Evolutionary conservation across 179 eudicot genomes (phyloP), one percentile per base, ranked within the genome.

Genomic region (Beta lomatogona): DNA sequence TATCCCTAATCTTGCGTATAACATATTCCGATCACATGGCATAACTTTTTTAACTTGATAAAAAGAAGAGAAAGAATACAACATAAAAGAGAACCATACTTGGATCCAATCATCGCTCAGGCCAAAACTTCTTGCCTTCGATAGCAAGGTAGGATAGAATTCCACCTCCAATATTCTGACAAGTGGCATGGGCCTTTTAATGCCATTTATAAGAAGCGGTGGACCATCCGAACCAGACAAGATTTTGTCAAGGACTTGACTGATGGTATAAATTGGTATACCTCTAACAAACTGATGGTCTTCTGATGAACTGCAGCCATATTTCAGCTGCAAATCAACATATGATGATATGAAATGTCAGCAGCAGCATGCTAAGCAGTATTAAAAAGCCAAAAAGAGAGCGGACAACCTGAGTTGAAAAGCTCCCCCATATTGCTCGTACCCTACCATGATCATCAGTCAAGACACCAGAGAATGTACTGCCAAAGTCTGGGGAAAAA

Each of bases 361-460:
- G 82, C 72, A 73, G 22, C 65, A 54, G 58, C 65, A 28, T 18
- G 64, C 16, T 11, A 75, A 70, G 66, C 75, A 81, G 44, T 76
- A 19, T 36, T 21, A 74, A 76, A 22, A 59, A 46, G 41, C 15
- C 19, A 66, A 41, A 50, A 48, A 25, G 18, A 74, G 72, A 65
- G 5, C 15, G 44, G 81, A 77, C 63, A 79, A 92, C 99, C 99
- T 94, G 97, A 31, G 96, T 90, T 78, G 99, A 96, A 85, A 96
- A 96, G 91, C 98, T 92, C 82, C 92, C 99, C 99, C 99, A 96
- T 80, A 96, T 83, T 69, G 99, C 99, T 85, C 88, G 90, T 80
- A 96, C 99, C 87, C 93, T 89, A 71, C 99, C 99, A 45, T 81
- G 90, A 82, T 96, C 97, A 84, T 96, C 93, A 50, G 97, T 85